Conservation (phyloP, 1,284 basidiomycete species). For the Cerioporus squamosus region DNA sequence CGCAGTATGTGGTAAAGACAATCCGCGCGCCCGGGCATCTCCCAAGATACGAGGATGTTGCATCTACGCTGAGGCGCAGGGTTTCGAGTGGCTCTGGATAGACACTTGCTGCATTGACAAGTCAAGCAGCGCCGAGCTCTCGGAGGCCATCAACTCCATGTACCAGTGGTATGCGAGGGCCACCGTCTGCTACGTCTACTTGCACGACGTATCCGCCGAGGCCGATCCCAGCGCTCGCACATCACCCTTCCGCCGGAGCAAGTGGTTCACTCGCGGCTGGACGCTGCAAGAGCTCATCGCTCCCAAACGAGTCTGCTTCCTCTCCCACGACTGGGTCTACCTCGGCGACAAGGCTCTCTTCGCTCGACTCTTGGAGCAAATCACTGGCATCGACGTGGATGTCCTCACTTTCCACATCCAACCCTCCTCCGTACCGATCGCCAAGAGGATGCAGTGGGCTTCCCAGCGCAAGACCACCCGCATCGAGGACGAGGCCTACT, state of each 20-base stretch:
- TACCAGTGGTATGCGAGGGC: constrained; percentile 3
- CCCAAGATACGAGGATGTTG: constrained; percentile 1
- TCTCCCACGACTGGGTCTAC: neutral
- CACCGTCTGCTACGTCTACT: constrained; percentile 6
- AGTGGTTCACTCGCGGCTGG: constrained; percentile 9
- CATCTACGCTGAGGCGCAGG: constrained; percentile 8
- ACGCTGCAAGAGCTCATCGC: constrained; percentile 9
- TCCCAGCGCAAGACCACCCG: constrained; percentile 3
- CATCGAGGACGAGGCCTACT: constrained; percentile 9
- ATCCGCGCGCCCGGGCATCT: neutral
- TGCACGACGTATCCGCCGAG: neutral
- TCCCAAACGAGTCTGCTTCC: neutral
- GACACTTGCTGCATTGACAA: constrained; percentile 6
- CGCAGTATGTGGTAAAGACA: neutral
- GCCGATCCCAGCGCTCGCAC: neutral
- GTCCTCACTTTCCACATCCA: neutral
- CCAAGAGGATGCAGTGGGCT: constrained; percentile 4
- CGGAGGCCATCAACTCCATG: constrained; percentile 12
- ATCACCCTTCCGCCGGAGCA: neutral
- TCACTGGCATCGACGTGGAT: constrained; percentile 1
- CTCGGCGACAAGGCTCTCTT: neutral
- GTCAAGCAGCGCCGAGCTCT: constrained; percentile 13
- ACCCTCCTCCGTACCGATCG: neutral
- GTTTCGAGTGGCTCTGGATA: constrained; percentile 11
- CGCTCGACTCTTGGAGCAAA: neutral